Conservation (phyloP, 495 filamentous ascomycete species). For the Tuber indicum region DNA sequence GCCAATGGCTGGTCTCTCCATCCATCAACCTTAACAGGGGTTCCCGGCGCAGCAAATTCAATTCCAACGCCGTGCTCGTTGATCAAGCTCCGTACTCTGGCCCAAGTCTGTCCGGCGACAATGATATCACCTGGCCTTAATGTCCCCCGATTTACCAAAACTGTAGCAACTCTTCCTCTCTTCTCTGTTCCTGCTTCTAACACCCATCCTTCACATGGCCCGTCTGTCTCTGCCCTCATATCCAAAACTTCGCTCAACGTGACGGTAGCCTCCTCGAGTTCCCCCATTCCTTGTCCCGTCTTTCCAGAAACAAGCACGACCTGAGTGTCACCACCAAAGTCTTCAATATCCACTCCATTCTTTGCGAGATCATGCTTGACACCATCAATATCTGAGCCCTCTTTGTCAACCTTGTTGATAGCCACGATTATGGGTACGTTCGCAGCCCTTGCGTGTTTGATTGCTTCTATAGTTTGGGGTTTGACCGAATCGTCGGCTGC, state of each 20-base stretch:
- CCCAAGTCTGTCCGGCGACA: constrained; percentile 80
- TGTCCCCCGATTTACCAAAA: constrained; percentile 82
- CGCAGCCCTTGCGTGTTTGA: constrained; percentile 86
- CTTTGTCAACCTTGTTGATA: constrained; percentile 96
- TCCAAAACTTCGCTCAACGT: constrained; percentile 83
- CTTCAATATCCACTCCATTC: constrained; percentile 87
- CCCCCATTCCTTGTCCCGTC: constrained; percentile 84
- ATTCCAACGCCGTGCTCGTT: constrained; percentile 78
- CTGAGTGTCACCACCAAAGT: constrained; percentile 91
- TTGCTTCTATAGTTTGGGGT: constrained; percentile 92
- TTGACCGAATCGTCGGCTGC: constrained; percentile 97
- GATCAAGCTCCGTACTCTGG: constrained; percentile 69
- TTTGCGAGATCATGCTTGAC: constrained; percentile 82
- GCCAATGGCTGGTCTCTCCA: constrained; percentile 90
- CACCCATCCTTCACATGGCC: constrained; percentile 85
- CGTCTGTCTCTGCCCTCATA: constrained; percentile 68
- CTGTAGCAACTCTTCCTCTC: constrained; percentile 78
- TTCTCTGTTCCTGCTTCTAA: constrained; percentile 87
- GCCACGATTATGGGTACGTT: constrained; percentile 95
- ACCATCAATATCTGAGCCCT: constrained; percentile 64
- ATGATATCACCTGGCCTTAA: constrained; percentile 73
- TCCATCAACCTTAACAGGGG: constrained; percentile 83
- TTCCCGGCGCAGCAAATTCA: constrained; percentile 71
- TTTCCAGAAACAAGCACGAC: constrained; percentile 86
- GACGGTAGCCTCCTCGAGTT: constrained; percentile 82